A percentile compares a stretch with the other conserved stretches of the same genome.
phyloP scores from a whole-genome alignment of 2,329 filamentous ascomycete genomes.

The Neoarthrinium moseri region DNA sequence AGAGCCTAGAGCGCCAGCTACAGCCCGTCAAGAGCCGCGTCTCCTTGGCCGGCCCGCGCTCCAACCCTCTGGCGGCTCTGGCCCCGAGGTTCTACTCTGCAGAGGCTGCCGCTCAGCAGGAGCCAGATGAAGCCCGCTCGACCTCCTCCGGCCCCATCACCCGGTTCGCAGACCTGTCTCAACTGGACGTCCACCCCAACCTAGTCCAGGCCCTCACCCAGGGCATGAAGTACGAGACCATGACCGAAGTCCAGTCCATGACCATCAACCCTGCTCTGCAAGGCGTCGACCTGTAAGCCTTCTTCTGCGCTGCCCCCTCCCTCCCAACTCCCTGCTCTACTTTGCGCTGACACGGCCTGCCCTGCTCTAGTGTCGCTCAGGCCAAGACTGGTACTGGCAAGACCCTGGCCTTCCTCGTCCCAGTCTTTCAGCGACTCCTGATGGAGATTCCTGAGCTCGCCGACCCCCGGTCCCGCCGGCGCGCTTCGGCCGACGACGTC shows the following conservation, averaged over 20 bases:
- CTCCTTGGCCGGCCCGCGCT: neutral
- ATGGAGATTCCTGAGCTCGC: constrained; percentile 60
- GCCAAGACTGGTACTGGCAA: constrained; percentile 97
- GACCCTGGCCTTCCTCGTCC: constrained; percentile 89
- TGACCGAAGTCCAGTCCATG: constrained; percentile 89
- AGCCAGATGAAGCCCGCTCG: neutral
- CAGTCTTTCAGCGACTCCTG: constrained; percentile 78
- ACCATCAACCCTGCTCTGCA: constrained; percentile 79
- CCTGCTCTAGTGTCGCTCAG: constrained; percentile 69
- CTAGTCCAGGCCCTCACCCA: constrained; percentile 68
- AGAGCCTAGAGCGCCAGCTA: constrained; percentile 8
- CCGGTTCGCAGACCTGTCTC: constrained; percentile 43
- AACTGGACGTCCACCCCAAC: constrained; percentile 56
- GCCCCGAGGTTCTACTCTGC: constrained; percentile 10
- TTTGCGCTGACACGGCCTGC: no score
- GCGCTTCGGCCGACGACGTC: constrained; percentile 54
- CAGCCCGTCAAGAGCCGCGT: neutral
- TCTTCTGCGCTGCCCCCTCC: constrained; percentile 13
- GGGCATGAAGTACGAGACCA: constrained; percentile 73
- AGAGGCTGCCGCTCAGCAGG: constrained; percentile 4
- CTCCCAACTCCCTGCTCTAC: neutral
- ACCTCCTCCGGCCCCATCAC: constrained; percentile 21
- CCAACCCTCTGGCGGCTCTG: neutral
- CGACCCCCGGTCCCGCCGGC: constrained; percentile 32
- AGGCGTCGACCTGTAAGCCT: constrained; percentile 82